phyloP scores from a whole-genome alignment of 2,329 filamentous ascomycete species.

The Intubia oerlemansii region DNA sequence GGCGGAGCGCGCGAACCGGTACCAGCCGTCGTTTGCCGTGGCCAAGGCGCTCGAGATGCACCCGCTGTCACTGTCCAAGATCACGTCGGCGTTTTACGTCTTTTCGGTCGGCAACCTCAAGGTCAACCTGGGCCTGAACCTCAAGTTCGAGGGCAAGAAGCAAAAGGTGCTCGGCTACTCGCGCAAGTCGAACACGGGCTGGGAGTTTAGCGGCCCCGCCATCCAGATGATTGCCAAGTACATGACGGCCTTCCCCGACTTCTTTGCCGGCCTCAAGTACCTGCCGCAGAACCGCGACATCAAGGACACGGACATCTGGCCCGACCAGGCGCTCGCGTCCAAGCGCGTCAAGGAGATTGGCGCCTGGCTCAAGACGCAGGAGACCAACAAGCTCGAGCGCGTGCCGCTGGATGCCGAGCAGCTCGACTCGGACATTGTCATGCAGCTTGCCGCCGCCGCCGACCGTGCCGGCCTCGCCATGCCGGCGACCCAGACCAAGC shows the following conservation, averaged over 20 bases:
- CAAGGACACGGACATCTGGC: slow-evolving; percentile 70
- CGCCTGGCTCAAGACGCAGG: slow-evolving; percentile 77
- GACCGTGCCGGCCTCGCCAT: slow-evolving; percentile 32
- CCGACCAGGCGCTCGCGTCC: slow-evolving; percentile 46
- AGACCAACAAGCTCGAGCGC: slow-evolving; percentile 79
- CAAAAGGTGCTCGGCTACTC: slow-evolving; percentile 93
- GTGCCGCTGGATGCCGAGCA: slow-evolving; percentile 96
- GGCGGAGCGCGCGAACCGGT: slow-evolving; percentile 50
- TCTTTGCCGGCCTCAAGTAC: slow-evolving; percentile 70
- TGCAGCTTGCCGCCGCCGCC: slow-evolving; percentile 54
- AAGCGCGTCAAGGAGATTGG: slow-evolving; percentile 82
- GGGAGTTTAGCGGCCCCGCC: slow-evolving; percentile 86
- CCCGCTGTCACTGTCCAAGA: slow-evolving; percentile 76
- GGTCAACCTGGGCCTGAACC: slow-evolving; percentile 79
- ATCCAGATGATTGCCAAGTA: slow-evolving; percentile 66
- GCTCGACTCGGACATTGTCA: slow-evolving; percentile 77
- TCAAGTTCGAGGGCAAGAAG: slow-evolving; percentile 93
- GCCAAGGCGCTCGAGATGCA: slow-evolving; percentile 65
- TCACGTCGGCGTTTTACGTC: slow-evolving; percentile 85
- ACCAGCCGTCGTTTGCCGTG: slow-evolving; percentile 75
- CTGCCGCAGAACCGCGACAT: slow-evolving; percentile 76
- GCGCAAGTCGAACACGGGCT: slow-evolving; percentile 63
- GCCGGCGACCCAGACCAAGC: slow-evolving; percentile 37
- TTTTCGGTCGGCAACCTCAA: slow-evolving; percentile 47
- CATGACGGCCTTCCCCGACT: slow-evolving; percentile 87